Percentiles rank a stretch among this genome's conserved stretches.
These are phyloP conservation scores for Blyttiomyces sp. DNA, from an alignment of 371 early-diverging fungal species.

Conservation along the genomic window DNA sequence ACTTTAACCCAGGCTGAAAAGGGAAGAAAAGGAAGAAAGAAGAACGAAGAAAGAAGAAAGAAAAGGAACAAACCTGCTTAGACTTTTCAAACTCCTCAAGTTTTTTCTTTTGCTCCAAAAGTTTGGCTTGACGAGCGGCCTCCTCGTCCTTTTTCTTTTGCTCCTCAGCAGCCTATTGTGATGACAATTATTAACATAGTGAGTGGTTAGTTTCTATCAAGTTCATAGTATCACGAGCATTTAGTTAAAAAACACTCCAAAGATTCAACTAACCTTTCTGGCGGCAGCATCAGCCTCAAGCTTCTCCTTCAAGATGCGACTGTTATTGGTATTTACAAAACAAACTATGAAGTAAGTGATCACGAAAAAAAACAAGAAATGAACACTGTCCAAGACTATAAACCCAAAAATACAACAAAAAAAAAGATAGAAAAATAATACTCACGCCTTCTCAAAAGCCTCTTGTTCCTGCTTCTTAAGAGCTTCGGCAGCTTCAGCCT, in stretches of 20 bases:
- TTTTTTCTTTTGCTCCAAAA: slow-evolving; percentile 24
- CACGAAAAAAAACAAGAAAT: not conserved
- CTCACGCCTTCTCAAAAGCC: slow-evolving; percentile 18
- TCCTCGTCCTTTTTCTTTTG: slow-evolving; percentile 17
- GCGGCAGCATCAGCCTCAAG: slow-evolving; percentile 20
- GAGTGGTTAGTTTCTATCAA: too few relatives aligned
- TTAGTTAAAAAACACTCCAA: not conserved
- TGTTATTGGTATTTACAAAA: not conserved
- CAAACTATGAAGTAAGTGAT: not conserved
- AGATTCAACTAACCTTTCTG: not conserved
- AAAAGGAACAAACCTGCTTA: slow-evolving; percentile 12
- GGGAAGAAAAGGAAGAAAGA: not conserved
- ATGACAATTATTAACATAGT: not conserved
- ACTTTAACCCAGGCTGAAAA: not conserved
- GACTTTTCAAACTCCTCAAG: slow-evolving; percentile 16
- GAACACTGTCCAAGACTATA: too few relatives aligned
- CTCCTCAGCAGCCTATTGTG: slow-evolving; percentile 15
- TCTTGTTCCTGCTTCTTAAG: slow-evolving; percentile 10
- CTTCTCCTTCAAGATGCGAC: slow-evolving; percentile 25
- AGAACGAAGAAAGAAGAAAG: not conserved
- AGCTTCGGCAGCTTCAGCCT: slow-evolving; percentile 7
- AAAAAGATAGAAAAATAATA: too few relatives aligned
- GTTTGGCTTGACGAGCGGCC: slow-evolving; percentile 8
- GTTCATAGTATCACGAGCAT: too few relatives aligned
- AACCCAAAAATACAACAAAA: too few relatives aligned